Conservation (phyloP, 2,329 filamentous ascomycete species). For the Arthroderma sp. region DNA sequence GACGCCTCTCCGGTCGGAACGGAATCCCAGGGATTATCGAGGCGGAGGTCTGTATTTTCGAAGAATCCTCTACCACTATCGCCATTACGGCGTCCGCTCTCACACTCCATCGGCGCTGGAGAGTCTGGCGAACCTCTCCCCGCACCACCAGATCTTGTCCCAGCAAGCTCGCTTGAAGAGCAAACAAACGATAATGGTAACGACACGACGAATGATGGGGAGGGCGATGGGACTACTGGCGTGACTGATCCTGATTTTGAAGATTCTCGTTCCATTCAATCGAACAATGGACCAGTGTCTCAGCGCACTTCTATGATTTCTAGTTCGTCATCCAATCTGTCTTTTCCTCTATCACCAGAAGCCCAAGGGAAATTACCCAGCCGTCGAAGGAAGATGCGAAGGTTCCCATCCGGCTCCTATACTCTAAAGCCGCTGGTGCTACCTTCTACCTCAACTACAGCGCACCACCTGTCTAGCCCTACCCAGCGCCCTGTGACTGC, state of each 20-base stretch:
- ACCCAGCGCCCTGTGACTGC: conserved; percentile 1
- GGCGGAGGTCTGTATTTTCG: conserved; percentile 20
- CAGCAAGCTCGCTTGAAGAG: background rate
- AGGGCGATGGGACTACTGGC: no score
- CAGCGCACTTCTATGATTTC: conserved; percentile 17
- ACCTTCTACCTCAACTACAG: conserved; percentile 9
- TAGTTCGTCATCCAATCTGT: conserved; percentile 12
- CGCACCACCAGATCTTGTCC: no score
- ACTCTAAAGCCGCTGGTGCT: conserved; percentile 24
- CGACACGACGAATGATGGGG: no score
- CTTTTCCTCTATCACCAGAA: conserved; percentile 16
- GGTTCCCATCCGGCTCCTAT: conserved; percentile 23
- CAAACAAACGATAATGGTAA: no score
- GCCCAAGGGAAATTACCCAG: conserved; percentile 11
- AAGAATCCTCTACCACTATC: conserved; percentile 14
- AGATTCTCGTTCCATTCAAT: conserved; percentile 12
- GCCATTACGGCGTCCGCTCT: conserved; percentile 11
- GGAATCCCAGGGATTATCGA: conserved; percentile 10
- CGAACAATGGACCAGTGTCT: conserved; percentile 10
- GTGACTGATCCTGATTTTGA: conserved; percentile 9
- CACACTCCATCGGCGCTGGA: conserved; percentile 9
- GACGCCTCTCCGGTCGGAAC: conserved; percentile 9
- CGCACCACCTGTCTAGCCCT: conserved; percentile 4
- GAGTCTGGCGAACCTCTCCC: no score
- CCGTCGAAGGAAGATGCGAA: conserved; percentile 19